These are phyloP conservation scores for Pichia pseudocactophila DNA, from an alignment of 805 yeast species.

Conservation along the genomic window DNA sequence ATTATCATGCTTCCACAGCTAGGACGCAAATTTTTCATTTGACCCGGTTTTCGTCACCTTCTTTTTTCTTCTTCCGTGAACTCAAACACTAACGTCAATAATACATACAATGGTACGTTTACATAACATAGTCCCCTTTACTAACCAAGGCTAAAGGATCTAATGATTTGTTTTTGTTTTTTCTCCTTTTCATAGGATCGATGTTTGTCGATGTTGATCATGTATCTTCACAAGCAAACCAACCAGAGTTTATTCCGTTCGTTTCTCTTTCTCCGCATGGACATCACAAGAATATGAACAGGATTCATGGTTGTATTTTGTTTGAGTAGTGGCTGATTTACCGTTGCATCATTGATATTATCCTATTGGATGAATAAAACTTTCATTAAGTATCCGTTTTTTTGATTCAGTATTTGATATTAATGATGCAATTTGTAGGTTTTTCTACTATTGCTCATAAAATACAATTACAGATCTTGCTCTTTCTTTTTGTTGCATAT, in stretches of 20 bases:
- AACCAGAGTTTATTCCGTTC: too few species aligned
- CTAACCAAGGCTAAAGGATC: slow-evolving; percentile 24
- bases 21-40: neutral
- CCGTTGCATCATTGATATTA: too few species aligned
- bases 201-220: neutral
- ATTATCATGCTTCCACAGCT: too few species aligned
- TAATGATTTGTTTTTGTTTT: slow-evolving; percentile 21
- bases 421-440: neutral
- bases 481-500: slow-evolving; percentile 4
- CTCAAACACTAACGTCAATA: neutral
- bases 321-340: too few species aligned
- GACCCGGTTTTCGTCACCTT: neutral
- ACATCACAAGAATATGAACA: too few species aligned
- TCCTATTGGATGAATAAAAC: too few species aligned
- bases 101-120: slow-evolving; percentile 21
- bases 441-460: slow-evolving; percentile 1
- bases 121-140: neutral
- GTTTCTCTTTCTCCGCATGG: too few species aligned
- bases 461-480: slow-evolving; percentile 9
- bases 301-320: too few species aligned
- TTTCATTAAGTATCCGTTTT: neutral
- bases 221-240: neutral
- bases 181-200: slow-evolving; percentile 4
- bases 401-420: neutral
- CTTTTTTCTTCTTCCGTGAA: neutral